These are phyloP conservation scores for Rhytidiadelphus loreus DNA, from an alignment of 225 moss, liverwort and hornwort genomes.

Conservation along the genomic window DNA sequence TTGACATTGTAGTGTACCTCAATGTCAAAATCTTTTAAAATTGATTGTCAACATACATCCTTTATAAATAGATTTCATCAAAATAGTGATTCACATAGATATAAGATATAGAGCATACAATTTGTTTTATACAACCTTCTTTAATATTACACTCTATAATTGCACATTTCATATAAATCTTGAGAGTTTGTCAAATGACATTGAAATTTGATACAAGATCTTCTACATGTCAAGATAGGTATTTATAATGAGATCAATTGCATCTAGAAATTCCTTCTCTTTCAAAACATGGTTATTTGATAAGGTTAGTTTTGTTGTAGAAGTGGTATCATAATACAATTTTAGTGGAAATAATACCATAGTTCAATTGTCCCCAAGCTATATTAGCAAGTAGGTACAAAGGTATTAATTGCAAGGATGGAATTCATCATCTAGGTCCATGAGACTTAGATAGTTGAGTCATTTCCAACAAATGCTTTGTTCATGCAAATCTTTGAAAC, in stretches of 20 bases:
- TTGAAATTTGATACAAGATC: background rate
- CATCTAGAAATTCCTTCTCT: background rate
- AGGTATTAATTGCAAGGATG: too few species aligned
- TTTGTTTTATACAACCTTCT: background rate
- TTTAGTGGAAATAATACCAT: background rate
- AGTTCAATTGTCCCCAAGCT: background rate
- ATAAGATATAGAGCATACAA: too few species aligned
- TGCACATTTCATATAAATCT: background rate
- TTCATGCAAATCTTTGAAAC: accelerated
- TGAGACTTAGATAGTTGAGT: background rate
- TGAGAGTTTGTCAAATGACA: background rate
- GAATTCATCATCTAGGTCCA: background rate
- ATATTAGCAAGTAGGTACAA: accelerated
- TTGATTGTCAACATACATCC: background rate
- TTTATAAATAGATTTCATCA: too few species aligned
- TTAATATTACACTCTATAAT: too few species aligned
- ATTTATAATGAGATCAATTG: background rate
- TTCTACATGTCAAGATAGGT: too few species aligned
- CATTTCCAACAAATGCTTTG: background rate
- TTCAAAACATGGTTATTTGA: too few species aligned
- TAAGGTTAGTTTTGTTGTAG: background rate
- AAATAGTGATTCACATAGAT: background rate
- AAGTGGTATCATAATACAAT: too few species aligned
- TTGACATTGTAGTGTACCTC: background rate
- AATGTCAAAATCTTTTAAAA: too few species aligned